Evolutionary conservation across 148 eudicot genomes (phyloP).

Genomic region (Fagopyrum tataricum): DNA sequence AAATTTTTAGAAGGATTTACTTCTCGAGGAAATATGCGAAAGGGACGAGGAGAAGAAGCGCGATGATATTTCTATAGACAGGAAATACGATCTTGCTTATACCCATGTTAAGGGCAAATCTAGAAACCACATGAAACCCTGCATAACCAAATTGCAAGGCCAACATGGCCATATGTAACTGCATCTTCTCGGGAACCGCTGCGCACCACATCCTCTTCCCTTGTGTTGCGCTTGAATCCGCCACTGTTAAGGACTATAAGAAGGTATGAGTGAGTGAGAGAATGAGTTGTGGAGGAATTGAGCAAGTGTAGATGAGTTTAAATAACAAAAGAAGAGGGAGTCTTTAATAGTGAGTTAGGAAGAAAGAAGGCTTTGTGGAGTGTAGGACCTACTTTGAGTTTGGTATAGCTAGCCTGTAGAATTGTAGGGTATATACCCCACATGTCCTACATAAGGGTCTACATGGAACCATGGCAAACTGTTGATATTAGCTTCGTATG

Average conservation of each 20-base stretch:
- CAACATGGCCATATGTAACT: conserved; percentile 80
- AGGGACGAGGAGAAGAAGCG: conserved; percentile 72
- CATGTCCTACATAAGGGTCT: conserved; percentile 19
- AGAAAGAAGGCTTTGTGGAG: background rate
- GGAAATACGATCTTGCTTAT: conserved; percentile 91
- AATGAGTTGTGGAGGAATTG: conserved; percentile 1
- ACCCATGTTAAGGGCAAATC: conserved; percentile 98
- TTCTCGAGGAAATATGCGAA: conserved; percentile 92
- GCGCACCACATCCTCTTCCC: conserved; percentile 44
- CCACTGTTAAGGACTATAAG: conserved; percentile 33
- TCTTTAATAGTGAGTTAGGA: background rate
- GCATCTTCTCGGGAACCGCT: conserved; percentile 70
- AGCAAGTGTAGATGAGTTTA: conserved; percentile 1
- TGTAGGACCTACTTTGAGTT: conserved; percentile 6
- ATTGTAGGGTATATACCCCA: conserved; percentile 8
- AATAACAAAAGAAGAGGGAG: background rate
- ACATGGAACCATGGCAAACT: conserved; percentile 22
- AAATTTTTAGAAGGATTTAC: conserved; percentile 23
- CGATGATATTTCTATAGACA: conserved; percentile 84
- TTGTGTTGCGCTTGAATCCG: conserved; percentile 34
- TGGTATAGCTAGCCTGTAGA: background rate
- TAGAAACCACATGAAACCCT: conserved; percentile 93
- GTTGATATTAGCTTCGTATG: conserved; percentile 21
- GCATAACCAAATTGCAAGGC: conserved; percentile 90
- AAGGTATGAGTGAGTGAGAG: conserved; percentile 1